Evolutionary conservation across 2,329 filamentous ascomycete species (phyloP).

Genomic region (Nothomitra cinnamomea): DNA sequence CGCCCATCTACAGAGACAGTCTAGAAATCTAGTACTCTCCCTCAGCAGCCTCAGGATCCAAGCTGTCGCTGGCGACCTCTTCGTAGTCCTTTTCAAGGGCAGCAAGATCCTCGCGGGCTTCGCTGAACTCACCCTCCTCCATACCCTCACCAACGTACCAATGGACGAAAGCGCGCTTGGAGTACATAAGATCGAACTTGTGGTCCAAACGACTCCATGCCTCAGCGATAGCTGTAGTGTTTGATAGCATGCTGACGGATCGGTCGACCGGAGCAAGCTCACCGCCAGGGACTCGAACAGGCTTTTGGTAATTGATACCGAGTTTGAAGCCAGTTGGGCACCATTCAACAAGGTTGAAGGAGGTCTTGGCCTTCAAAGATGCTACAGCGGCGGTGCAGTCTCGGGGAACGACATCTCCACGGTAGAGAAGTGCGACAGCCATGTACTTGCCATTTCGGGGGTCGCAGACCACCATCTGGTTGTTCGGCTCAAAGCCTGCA

Average conservation of each 20-base stretch:
- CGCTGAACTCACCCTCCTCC: slow-evolving; percentile 82
- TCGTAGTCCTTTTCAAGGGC: slow-evolving; percentile 78
- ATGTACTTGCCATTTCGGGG: slow-evolving; percentile 62
- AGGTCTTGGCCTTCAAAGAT: slow-evolving; percentile 51
- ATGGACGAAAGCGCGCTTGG: slow-evolving; percentile 59
- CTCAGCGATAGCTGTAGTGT: slow-evolving; percentile 58
- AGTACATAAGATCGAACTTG: slow-evolving; percentile 68
- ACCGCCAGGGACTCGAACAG: slow-evolving; percentile 40
- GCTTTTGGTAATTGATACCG: slow-evolving; percentile 59
- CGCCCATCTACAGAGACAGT: not conserved
- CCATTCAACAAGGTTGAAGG: slow-evolving; percentile 61
- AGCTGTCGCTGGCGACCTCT: slow-evolving; percentile 56
- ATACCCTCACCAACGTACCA: slow-evolving; percentile 81
- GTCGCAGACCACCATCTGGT: slow-evolving; percentile 64
- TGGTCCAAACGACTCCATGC: slow-evolving; percentile 56
- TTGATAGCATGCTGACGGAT: slow-evolving; percentile 54
- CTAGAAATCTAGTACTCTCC: slow-evolving; percentile 16
- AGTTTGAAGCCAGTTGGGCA: slow-evolving; percentile 63
- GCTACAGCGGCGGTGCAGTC: slow-evolving; percentile 52
- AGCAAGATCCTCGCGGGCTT: slow-evolving; percentile 72
- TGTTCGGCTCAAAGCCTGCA: slow-evolving; percentile 57
- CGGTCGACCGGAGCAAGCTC: slow-evolving; percentile 45
- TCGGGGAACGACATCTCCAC: slow-evolving; percentile 52
- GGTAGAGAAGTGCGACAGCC: slow-evolving; percentile 56
- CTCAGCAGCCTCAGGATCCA: slow-evolving; percentile 43